A percentile compares a stretch with the other conserved stretches of the same genome.
Conservation (phyloP, 2,329 filamentous ascomycete genomes). For the Exophiala bonariae region DNA sequence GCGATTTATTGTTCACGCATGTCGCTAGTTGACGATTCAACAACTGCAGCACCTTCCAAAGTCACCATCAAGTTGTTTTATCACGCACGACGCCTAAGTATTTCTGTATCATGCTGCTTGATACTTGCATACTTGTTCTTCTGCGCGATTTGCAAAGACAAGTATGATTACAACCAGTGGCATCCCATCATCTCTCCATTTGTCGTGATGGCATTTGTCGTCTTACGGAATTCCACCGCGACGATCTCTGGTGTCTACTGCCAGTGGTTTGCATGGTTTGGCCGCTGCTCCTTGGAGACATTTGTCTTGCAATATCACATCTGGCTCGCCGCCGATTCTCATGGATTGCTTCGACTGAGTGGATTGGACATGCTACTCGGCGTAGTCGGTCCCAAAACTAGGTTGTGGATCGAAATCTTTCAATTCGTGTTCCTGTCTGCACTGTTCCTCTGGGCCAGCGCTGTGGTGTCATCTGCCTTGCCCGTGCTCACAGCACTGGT, state of each 20-base stretch:
- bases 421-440: constrained; percentile 36
- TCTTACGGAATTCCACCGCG: constrained; percentile 52
- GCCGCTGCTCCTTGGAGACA: constrained; percentile 58
- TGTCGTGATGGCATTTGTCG: constrained; percentile 54
- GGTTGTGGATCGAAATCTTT: constrained; percentile 30
- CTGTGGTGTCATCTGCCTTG: constrained; percentile 39
- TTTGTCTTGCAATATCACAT: constrained; percentile 63
- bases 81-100: constrained; percentile 1
- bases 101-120: constrained; percentile 27
- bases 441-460: constrained; percentile 46
- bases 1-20: constrained; percentile 44
- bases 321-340: constrained; percentile 61
- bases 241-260: constrained; percentile 47
- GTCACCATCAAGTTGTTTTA: neutral
- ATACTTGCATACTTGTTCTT: constrained; percentile 20
- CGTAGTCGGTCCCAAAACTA: constrained; percentile 1
- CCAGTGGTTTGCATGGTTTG: constrained; percentile 53
- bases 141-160: constrained; percentile 31
- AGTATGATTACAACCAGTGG: constrained; percentile 49
- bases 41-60: neutral
- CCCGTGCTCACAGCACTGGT: constrained; percentile 41
- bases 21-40: constrained; percentile 7
- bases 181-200: constrained; percentile 57
- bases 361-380: constrained; percentile 12
- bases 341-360: constrained; percentile 47